Base-by-base conservation (phyloP, 495 filamentous ascomycete genomes). In the Alectoria sarmentosa region DNA sequence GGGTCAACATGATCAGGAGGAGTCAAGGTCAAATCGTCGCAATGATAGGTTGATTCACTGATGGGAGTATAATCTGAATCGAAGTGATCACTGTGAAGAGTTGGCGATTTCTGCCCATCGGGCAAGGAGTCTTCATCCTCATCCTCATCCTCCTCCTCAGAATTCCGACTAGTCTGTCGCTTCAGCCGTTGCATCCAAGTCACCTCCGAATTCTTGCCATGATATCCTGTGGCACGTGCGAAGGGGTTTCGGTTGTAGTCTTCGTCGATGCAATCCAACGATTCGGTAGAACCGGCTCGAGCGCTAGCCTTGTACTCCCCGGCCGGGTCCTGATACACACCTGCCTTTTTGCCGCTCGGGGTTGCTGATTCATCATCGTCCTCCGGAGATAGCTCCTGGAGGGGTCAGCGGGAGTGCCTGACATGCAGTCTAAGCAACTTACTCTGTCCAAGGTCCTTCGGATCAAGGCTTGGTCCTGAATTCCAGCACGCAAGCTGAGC, bases 161-260 rank as follows among this genome's bases (percentile, higher is more conserved):
- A 9, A 34, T 21, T 73, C 72, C 61, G 78, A 74, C 66, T 70
- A 71, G 49, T 77, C 73, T 19, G 78, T 65, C 76, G 55, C 9
- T 64, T 71, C n/a, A 70, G 38, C 17, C 76, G 68, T 70, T 84
- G 83, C 67, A 87, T 80, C 86, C 86, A 89, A 36, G 77, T 79
- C 19, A 88, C 71, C 59, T 86, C 84, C 0, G 85, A 88, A 59
- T 82, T 86, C 66, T 87, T 87, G 17, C 86, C 86, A 71, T 87
- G 77, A 70, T 82, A 88, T 0, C 86, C 86, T 14, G 82, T 87
- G 5, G 79, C 78, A 60, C 79, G 68, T n/a, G 77, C 72, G 48
- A 73, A 70, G 65, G 80, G 76, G 37, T 69, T 81, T 34, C 77
- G 77, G 67, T 85, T 85, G 19, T 82, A 69, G 57, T 89, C 86